These are phyloP conservation scores for Pisolithus marmoratus DNA, from an alignment of 768 basidiomycete species.

Conservation along the genomic window DNA sequence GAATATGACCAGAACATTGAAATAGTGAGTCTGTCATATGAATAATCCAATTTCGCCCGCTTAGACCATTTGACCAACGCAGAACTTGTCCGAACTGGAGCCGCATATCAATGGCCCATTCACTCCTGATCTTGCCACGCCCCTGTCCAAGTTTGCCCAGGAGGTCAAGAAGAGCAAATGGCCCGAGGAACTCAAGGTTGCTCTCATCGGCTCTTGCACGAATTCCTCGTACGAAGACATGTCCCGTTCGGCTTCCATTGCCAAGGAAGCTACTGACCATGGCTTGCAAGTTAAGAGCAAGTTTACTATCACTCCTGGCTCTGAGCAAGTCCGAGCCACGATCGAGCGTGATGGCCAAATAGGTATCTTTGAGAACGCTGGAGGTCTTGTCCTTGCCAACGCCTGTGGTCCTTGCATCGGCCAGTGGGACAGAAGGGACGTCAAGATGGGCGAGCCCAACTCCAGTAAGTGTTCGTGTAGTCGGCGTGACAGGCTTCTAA, in stretches of 20 bases:
- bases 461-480: slow-evolving; percentile 60
- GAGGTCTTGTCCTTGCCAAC: slow-evolving; percentile 93
- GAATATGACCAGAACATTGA: slow-evolving; percentile 95
- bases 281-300: slow-evolving; percentile 86
- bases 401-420: slow-evolving; percentile 99
- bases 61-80: neutral
- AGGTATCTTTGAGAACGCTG: slow-evolving; percentile 76
- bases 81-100: slow-evolving; percentile 96
- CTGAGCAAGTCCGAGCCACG: slow-evolving; percentile 96
- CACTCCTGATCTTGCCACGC: slow-evolving; percentile 99
- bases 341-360: slow-evolving; percentile 96
- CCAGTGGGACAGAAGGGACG: slow-evolving; percentile 97
- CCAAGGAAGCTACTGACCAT: slow-evolving; percentile 79
- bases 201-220: slow-evolving; percentile 98
- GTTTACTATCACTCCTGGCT: slow-evolving; percentile 98
- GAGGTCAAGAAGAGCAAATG: slow-evolving; percentile 93
- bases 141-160: slow-evolving; percentile 89
- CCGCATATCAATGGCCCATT: slow-evolving; percentile 99
- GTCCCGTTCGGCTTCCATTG: slow-evolving; percentile 95
- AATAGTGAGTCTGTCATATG: slow-evolving; percentile 50
- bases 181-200: slow-evolving; percentile 96
- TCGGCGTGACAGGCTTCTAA: neutral
- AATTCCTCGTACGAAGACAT: slow-evolving; percentile 99
- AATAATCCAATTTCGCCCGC: neutral
- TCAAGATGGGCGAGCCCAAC: slow-evolving; percentile 95